A percentile compares a stretch with the other conserved stretches of the same genome.
Evolutionary conservation across 306 rosid genomes (phyloP).

Genomic region (Erythrophleum fordii): DNA sequence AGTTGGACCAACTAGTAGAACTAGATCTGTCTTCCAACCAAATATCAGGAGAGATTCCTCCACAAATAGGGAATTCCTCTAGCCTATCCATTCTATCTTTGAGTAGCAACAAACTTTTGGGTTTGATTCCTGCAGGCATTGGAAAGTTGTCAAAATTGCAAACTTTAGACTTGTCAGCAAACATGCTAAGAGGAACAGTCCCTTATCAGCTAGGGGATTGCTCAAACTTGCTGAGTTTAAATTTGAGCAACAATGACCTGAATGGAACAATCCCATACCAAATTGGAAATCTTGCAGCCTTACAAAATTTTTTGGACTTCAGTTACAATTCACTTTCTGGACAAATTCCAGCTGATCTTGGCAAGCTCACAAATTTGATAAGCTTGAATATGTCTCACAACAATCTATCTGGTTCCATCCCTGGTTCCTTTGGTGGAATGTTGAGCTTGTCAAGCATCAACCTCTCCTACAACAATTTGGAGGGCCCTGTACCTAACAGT

Average conservation of each 20-base stretch:
- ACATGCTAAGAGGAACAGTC: slow-evolving; percentile 44
- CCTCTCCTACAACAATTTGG: slow-evolving; percentile 4
- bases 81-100: slow-evolving; percentile 9
- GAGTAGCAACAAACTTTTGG: slow-evolving; percentile 40
- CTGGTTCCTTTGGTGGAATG: slow-evolving; percentile 2
- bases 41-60: slow-evolving; percentile 1
- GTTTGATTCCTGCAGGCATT: slow-evolving; percentile 32
- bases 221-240: slow-evolving; percentile 32
- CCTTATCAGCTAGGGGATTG: slow-evolving; percentile 40
- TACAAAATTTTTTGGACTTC: slow-evolving; percentile 42
- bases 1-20: neutral
- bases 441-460: neutral
- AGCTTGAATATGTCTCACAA: slow-evolving; percentile 51
- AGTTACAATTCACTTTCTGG: slow-evolving; percentile 38
- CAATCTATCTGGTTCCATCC: slow-evolving; percentile 47
- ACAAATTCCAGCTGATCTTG: slow-evolving; percentile 31
- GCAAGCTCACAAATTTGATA: slow-evolving; percentile 38
- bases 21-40: neutral
- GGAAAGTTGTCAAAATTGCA: slow-evolving; percentile 36
- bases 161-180: slow-evolving; percentile 44
- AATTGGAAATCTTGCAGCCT: slow-evolving; percentile 40
- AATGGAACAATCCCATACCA: slow-evolving; percentile 38
- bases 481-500: neutral
- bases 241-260: slow-evolving; percentile 31
- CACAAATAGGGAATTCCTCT: slow-evolving; percentile 25